Base-by-base conservation (phyloP, 1,139 yeast species). In the Citeromyces siamensis region DNA sequence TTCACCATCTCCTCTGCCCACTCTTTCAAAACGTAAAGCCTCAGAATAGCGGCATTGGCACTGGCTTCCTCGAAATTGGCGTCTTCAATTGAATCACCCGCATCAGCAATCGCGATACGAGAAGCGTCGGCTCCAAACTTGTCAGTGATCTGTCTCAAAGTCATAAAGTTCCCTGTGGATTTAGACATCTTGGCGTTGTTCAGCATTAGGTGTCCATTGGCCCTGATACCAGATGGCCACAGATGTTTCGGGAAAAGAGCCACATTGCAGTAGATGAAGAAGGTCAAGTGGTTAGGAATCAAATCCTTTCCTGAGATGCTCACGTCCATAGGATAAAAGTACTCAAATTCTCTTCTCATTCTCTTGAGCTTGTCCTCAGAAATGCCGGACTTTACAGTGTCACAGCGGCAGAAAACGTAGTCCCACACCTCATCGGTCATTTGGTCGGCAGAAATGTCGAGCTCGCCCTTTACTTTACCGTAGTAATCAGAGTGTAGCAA, bases 81-180 rank as follows among this genome's bases (percentile, higher is more conserved):
- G 61, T 93, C 99, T 62, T 90, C 98, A 46, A 86, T 75, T 35
- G 93, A 66, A 56, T 93, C 99, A 66, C 99, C 99, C 40, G 96
- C 96, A 66, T 93, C 97, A 29, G 98, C 99, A 49, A 93, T 67
- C 7, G 98, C 96, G 59, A 93, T 83, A 68, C 99, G 81, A 16
- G 95, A 70, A 33, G 97, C 97, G 60, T 93, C 99, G 37, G 98
- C 95, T 57, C 98, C 99, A 49, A 78, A 90, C 63, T 90, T 93
- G 49, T 74, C 71, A 41, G 80, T 79, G 51, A 81, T 71, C 59
- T 90, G 86, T 50, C 78, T 74, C 56, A 90, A 68, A 37, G 98
- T 90, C 79, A 86, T 70, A 57, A 93, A 90, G 66, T 90, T 90
- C 62, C 99, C 99, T 27, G 97, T 88, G 31, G 95, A 82, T 62